Evolutionary conservation across 352 stramenopile genomes (phyloP).

Genomic region (Globisporangium uncinulatum): DNA sequence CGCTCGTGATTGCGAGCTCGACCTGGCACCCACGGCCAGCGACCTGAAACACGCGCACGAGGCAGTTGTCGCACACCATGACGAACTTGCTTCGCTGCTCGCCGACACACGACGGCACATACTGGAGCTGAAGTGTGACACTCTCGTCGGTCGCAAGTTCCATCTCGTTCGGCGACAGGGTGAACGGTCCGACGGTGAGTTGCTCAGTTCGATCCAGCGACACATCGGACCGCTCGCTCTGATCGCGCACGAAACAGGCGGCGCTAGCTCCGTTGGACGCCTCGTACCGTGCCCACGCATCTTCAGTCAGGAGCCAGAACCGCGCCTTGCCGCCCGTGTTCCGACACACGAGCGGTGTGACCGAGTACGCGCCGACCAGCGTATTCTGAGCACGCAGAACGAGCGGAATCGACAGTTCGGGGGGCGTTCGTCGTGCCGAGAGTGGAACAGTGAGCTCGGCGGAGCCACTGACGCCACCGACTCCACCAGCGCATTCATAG

Average conservation of each 20-base stretch:
- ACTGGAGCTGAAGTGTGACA: constrained; percentile 43
- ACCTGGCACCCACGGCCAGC: constrained; percentile 64
- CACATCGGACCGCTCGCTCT: neutral
- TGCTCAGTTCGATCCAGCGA: neutral
- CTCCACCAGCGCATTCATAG: constrained; percentile 32
- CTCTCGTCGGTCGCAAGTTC: constrained; percentile 38
- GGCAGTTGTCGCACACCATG: constrained; percentile 81
- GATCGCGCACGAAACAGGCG: constrained; percentile 5
- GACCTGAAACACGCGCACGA: constrained; percentile 68
- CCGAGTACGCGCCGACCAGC: constrained; percentile 47
- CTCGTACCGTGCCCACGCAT: constrained; percentile 41
- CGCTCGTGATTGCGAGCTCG: constrained; percentile 33
- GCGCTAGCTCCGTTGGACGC: constrained; percentile 4
- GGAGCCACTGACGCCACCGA: neutral
- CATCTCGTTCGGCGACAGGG: constrained; percentile 45
- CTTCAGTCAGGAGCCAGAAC: constrained; percentile 71
- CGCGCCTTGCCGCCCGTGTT: constrained; percentile 56
- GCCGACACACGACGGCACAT: constrained; percentile 46
- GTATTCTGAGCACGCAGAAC: constrained; percentile 49
- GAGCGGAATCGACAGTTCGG: constrained; percentile 62
- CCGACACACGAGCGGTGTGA: constrained; percentile 41
- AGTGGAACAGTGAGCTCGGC: constrained; percentile 37
- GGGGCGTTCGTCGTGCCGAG: constrained; percentile 37
- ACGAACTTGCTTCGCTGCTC: constrained; percentile 61
- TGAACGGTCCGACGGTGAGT: constrained; percentile 40